These are phyloP conservation scores for Aspergillus aculeatinus DNA, from an alignment of 2,329 filamentous ascomycete species.

Conservation along the genomic window DNA sequence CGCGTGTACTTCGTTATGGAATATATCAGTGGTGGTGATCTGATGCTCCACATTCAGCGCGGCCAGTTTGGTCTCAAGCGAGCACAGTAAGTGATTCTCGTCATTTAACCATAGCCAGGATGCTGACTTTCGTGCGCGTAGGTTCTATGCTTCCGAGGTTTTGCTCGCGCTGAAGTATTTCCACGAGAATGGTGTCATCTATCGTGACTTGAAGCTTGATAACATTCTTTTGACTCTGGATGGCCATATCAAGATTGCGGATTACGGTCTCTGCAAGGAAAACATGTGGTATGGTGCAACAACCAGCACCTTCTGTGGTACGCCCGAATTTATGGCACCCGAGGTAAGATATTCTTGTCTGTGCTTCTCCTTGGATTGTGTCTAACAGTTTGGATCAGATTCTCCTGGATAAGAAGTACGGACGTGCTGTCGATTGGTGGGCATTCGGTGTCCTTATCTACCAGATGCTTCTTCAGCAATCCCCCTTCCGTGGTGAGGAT, in stretches of 20 bases:
- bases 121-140: constrained; percentile 33
- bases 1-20: constrained; percentile 99
- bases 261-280: constrained; percentile 98
- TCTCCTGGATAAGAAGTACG: constrained; percentile 96
- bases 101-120: background rate
- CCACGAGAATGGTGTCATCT: constrained; percentile 98
- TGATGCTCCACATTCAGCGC: constrained; percentile 98
- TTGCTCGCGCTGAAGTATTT: constrained; percentile 98
- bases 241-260: constrained; percentile 96
- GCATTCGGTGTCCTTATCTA: constrained; percentile 98
- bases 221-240: constrained; percentile 93
- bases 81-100: constrained; percentile 69
- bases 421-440: constrained; percentile 98
- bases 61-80: constrained; percentile 94
- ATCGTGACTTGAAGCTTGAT: constrained; percentile 76
- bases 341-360: constrained; percentile 61
- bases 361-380: background rate
- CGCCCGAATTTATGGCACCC: constrained; percentile 99
- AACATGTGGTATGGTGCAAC: constrained; percentile 99
- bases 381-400: constrained; percentile 59
- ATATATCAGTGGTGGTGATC: constrained; percentile 95
- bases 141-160: constrained; percentile 96
- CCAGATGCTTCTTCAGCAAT: constrained; percentile 98
- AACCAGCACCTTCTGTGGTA: constrained; percentile 97
- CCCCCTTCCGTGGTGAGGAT: constrained; percentile 96